Conservation (phyloP, 2,329 filamentous ascomycete genomes). For the Sporothrix humicola region DNA sequence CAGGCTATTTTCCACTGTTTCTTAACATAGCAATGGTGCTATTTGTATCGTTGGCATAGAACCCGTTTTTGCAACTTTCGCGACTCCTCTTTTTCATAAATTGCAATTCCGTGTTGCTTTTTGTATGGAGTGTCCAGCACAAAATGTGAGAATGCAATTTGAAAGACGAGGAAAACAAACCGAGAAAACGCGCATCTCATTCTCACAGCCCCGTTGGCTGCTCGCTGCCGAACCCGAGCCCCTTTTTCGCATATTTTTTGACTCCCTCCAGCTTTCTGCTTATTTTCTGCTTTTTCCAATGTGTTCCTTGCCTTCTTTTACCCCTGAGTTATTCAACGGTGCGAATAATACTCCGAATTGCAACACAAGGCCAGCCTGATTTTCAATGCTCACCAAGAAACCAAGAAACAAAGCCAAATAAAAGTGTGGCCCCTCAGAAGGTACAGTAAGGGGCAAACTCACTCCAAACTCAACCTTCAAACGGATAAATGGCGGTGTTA, state of each 20-base stretch:
- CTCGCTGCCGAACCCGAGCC: conserved; percentile 4
- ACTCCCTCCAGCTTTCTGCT: background rate
- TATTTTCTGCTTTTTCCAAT: background rate
- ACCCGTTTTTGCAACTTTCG: background rate
- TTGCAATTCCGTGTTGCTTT: conserved; percentile 18
- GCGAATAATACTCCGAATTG: conserved; percentile 19
- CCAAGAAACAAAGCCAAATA: background rate
- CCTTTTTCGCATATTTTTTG: background rate
- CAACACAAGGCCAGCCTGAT: background rate
- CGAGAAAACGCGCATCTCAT: background rate
- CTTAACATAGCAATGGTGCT: conserved; percentile 1
- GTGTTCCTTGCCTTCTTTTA: too few relatives aligned
- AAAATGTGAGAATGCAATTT: background rate
- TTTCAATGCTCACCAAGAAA: too few relatives aligned
- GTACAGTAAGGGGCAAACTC: background rate
- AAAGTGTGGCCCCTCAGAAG: background rate
- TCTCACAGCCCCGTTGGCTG: conserved; percentile 15
- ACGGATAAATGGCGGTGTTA: background rate
- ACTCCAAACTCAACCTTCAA: background rate
- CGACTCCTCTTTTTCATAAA: conserved; percentile 6
- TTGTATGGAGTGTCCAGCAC: conserved; percentile 1
- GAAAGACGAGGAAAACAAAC: background rate
- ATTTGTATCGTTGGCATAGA: conserved; percentile 20
- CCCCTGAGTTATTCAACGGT: conserved; percentile 9
- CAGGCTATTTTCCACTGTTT: conserved; percentile 3